A percentile compares a stretch with the other conserved stretches of the same genome.
These are phyloP conservation scores for Karstenula rhodostoma DNA, from an alignment of 2,329 filamentous ascomycete genomes.

Conservation along the genomic window DNA sequence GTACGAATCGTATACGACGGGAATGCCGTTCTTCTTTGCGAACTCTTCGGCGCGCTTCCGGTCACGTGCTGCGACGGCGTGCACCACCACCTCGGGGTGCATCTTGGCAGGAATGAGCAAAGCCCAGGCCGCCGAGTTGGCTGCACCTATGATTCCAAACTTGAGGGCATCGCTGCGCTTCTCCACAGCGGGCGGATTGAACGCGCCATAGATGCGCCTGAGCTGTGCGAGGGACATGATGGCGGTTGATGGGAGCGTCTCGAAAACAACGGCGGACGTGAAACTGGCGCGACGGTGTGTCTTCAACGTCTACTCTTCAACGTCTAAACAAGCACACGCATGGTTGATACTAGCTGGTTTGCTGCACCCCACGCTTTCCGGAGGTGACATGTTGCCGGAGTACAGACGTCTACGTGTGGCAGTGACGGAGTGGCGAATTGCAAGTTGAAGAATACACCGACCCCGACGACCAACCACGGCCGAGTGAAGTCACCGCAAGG, in stretches of 20 bases:
- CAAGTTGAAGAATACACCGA: not conserved
- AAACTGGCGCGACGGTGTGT: too few relatives aligned
- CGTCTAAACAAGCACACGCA: too few relatives aligned
- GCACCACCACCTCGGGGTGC: slow-evolving; percentile 63
- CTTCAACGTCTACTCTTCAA: too few relatives aligned
- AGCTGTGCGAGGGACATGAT: not conserved
- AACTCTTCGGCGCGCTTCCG: slow-evolving; percentile 56
- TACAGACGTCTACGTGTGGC: too few relatives aligned
- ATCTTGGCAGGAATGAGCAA: slow-evolving; percentile 55
- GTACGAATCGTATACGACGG: too few relatives aligned
- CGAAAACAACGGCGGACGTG: too few relatives aligned
- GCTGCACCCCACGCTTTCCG: too few relatives aligned
- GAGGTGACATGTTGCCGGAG: too few relatives aligned
- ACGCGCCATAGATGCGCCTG: not conserved
- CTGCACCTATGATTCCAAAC: slow-evolving; percentile 16
- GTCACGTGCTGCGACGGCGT: slow-evolving; percentile 63
- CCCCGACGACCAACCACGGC: not conserved
- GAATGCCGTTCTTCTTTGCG: slow-evolving; percentile 52
- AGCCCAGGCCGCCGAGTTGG: slow-evolving; percentile 38
- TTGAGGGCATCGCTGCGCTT: not conserved
- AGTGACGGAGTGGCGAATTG: too few relatives aligned
- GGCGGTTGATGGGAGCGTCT: too few relatives aligned
- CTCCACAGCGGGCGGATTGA: not conserved
- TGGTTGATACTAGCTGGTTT: too few relatives aligned
- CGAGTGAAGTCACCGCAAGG: not conserved